phyloP scores from a whole-genome alignment of 2,329 filamentous ascomycete species.

The Immersiporthe knoxdaviesiana region DNA sequence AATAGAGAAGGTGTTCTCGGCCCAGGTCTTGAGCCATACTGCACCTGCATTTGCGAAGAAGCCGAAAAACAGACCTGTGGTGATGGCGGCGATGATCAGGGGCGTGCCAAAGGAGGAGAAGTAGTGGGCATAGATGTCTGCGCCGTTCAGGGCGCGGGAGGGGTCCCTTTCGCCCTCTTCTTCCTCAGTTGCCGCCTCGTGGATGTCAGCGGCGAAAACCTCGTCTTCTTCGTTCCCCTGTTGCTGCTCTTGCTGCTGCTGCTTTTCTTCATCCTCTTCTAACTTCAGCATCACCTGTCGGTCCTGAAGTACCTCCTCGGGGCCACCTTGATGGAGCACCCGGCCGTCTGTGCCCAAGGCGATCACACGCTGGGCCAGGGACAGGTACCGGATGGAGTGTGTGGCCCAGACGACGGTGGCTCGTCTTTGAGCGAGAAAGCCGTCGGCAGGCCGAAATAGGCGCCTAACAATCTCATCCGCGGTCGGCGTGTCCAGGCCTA shows the following conservation, averaged over 20 bases:
- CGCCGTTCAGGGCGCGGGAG: constrained; percentile 9
- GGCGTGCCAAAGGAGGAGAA: constrained; percentile 19
- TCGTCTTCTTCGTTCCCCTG: not conserved
- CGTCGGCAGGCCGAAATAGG: not conserved
- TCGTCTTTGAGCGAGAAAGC: constrained; percentile 36
- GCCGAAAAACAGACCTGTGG: constrained; percentile 8
- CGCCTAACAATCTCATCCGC: constrained; percentile 15
- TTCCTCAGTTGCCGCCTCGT: not conserved
- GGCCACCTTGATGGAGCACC: not conserved
- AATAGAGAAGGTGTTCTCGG: constrained; percentile 25
- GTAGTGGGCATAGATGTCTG: constrained; percentile 22
- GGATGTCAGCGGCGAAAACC: too few relatives aligned
- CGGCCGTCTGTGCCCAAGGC: constrained; percentile 10
- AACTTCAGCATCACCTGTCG: not conserved
- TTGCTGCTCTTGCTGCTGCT: not conserved
- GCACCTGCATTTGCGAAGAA: constrained; percentile 21
- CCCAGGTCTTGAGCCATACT: constrained; percentile 30
- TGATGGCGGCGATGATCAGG: constrained; percentile 14
- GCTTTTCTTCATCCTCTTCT: not conserved
- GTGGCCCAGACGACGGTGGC: constrained; percentile 41
- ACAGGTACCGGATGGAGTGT: constrained; percentile 36
- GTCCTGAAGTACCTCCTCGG: constrained; percentile 10
- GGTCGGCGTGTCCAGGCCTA: constrained; percentile 22
- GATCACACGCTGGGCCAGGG: constrained; percentile 6
- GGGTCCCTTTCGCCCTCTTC: constrained; percentile 10